phyloP scores from a whole-genome alignment of 108 stramenopile genomes.

The Nitzschia sp. region DNA sequence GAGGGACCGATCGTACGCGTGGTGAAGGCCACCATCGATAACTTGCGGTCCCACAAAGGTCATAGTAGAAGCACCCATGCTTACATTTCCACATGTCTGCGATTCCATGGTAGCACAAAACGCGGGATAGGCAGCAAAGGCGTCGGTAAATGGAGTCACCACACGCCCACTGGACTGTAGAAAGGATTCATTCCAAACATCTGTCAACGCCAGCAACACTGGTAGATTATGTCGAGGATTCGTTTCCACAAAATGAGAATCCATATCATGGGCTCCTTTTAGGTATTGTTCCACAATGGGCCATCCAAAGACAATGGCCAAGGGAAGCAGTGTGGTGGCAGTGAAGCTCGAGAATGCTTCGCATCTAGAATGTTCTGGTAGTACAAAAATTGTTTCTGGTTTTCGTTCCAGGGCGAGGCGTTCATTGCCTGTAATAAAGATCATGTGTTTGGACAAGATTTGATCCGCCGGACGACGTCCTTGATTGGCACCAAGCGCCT shows the following conservation, averaged over 20 bases:
- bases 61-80: slow-evolving; percentile 32
- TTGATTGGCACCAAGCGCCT: slow-evolving; percentile 31
- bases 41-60: slow-evolving; percentile 54
- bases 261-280: slow-evolving; percentile 79
- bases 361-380: slow-evolving; percentile 67
- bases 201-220: slow-evolving; percentile 69
- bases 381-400: slow-evolving; percentile 58
- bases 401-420: slow-evolving; percentile 35
- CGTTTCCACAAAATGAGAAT: slow-evolving; percentile 82
- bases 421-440: slow-evolving; percentile 66
- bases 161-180: slow-evolving; percentile 45
- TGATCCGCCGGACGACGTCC: slow-evolving; percentile 27
- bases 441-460: slow-evolving; percentile 66
- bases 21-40: slow-evolving; percentile 71
- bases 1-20: slow-evolving; percentile 50
- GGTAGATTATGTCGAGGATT: slow-evolving; percentile 85
- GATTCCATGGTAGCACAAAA: slow-evolving; percentile 71
- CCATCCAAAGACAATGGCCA: slow-evolving; percentile 85
- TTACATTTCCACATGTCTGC: slow-evolving; percentile 44
- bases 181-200: slow-evolving; percentile 85
- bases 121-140: slow-evolving; percentile 59
- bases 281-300: slow-evolving; percentile 50
- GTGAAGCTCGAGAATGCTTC: slow-evolving; percentile 80
- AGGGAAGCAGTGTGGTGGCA: slow-evolving; percentile 68
- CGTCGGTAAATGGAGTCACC: slow-evolving; percentile 57